phyloP scores from a whole-genome alignment of 768 basidiomycete genomes.

The Tylopilus rubrobrunneus region DNA sequence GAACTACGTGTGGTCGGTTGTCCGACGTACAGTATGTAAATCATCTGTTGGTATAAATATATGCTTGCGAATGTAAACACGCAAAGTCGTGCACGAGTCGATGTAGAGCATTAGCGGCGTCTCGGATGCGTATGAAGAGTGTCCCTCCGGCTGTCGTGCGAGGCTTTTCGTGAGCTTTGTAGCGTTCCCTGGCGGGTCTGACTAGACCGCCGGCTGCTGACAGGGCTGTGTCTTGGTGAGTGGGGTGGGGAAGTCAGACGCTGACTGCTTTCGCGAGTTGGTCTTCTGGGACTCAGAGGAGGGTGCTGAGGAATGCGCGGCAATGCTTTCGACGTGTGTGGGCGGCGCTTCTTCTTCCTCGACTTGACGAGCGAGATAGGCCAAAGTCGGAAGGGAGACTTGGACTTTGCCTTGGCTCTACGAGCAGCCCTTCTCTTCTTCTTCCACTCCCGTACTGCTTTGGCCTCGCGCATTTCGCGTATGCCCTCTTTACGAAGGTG shows the following conservation, averaged over 20 bases:
- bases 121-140: conserved; percentile 4
- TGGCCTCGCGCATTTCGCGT: conserved; percentile 63
- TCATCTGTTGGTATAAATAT: conserved; percentile 19
- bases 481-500: conserved; percentile 61
- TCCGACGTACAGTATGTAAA: conserved; percentile 1
- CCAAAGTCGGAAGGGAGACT: conserved; percentile 23
- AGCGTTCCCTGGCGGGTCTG: conserved; percentile 10
- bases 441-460: conserved; percentile 30
- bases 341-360: conserved; percentile 5
- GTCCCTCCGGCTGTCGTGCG: conserved; percentile 11
- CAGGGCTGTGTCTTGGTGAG: conserved; percentile 15
- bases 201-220: conserved; percentile 19
- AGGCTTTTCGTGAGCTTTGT: conserved; percentile 19
- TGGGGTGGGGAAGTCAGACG: conserved; percentile 10
- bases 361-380: conserved; percentile 19
- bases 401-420: conserved; percentile 15
- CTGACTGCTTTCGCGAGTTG: conserved; percentile 6
- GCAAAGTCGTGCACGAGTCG: background rate
- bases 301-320: conserved; percentile 8
- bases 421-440: conserved; percentile 21
- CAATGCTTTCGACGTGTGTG: conserved; percentile 7
- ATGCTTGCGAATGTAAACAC: conserved; percentile 11
- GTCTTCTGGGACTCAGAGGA: conserved; percentile 7
- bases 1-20: background rate
- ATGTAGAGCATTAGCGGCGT: background rate